phyloP scores from a whole-genome alignment of 441 rosid species.

The Macaranga tanarius region DNA sequence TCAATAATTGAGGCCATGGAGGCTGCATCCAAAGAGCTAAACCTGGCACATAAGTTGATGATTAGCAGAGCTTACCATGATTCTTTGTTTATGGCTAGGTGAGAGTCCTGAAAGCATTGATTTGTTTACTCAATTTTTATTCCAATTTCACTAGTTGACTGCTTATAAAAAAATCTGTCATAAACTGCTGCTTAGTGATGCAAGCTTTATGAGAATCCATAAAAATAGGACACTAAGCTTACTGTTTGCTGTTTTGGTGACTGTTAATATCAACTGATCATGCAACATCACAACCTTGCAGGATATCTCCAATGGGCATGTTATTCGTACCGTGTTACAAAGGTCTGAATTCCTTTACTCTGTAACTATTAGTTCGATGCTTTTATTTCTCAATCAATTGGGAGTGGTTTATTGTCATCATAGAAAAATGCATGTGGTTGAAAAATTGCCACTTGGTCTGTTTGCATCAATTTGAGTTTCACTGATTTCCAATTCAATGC shows the following conservation, averaged over 20 bases:
- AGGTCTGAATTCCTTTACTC: slow-evolving; percentile 46
- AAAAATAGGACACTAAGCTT: not conserved
- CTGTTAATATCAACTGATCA: slow-evolving; percentile 18
- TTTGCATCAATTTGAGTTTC: not conserved
- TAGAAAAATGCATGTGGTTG: not conserved
- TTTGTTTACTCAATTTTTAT: not conserved
- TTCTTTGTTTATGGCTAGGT: slow-evolving; percentile 97
- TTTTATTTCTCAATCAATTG: not conserved
- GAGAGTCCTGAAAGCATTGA: not conserved
- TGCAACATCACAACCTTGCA: slow-evolving; percentile 34
- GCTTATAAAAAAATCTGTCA: not conserved
- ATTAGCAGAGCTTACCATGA: slow-evolving; percentile 97
- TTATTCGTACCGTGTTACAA: slow-evolving; percentile 91
- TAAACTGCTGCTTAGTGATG: not conserved
- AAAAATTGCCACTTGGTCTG: not conserved
- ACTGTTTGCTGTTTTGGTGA: not conserved
- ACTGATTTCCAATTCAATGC: not conserved
- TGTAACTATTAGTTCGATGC: not conserved
- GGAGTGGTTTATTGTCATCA: not conserved
- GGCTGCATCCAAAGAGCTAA: slow-evolving; percentile 63
- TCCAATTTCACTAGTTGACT: not conserved
- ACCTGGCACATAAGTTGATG: slow-evolving; percentile 70
- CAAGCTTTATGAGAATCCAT: not conserved
- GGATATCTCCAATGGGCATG: slow-evolving; percentile 97
- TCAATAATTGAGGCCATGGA: slow-evolving; percentile 62